Conservation (phyloP, 1,284 basidiomycete genomes). For the Neolentinus lepideus region DNA sequence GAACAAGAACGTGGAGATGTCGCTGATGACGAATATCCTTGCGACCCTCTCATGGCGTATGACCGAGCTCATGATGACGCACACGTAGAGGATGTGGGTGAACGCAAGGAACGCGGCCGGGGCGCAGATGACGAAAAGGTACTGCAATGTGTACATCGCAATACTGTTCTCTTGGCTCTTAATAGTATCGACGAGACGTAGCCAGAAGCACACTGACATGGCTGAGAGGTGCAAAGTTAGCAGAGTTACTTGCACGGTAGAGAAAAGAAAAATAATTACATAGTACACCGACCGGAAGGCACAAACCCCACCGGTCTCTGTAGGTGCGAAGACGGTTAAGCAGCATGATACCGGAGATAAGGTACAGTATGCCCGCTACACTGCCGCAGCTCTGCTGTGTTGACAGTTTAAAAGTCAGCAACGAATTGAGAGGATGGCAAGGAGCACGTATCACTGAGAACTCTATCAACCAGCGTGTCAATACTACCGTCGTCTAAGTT, state of each 20-base stretch:
- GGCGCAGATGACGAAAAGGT: conserved; percentile 4
- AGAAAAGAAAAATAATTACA: conserved; percentile 1
- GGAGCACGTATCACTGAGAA: too few species aligned
- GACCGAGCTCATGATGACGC: not conserved
- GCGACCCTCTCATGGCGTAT: conserved; percentile 3
- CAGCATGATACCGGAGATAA: not conserved
- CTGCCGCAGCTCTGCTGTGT: not conserved
- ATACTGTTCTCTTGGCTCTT: not conserved
- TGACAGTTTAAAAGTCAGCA: not conserved
- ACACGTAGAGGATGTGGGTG: conserved; percentile 6
- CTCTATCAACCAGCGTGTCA: too few species aligned
- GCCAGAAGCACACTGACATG: not conserved
- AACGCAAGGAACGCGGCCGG: conserved; percentile 9
- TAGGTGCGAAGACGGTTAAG: conserved; percentile 2
- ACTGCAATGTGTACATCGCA: conserved; percentile 4
- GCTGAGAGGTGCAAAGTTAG: not conserved
- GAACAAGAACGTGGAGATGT: conserved; percentile 5
- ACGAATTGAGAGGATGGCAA: not conserved
- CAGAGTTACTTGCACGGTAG: not conserved
- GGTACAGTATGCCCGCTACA: not conserved
- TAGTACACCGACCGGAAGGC: conserved; percentile 9
- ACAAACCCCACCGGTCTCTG: conserved; percentile 11
- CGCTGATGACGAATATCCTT: conserved; percentile 6
- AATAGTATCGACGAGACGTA: not conserved
- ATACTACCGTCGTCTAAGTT: too few species aligned